Percentiles rank a stretch among this genome's conserved stretches.
Evolutionary conservation across 805 yeast species (phyloP).

Genomic region (Wickerhamomyces bisporus): DNA sequence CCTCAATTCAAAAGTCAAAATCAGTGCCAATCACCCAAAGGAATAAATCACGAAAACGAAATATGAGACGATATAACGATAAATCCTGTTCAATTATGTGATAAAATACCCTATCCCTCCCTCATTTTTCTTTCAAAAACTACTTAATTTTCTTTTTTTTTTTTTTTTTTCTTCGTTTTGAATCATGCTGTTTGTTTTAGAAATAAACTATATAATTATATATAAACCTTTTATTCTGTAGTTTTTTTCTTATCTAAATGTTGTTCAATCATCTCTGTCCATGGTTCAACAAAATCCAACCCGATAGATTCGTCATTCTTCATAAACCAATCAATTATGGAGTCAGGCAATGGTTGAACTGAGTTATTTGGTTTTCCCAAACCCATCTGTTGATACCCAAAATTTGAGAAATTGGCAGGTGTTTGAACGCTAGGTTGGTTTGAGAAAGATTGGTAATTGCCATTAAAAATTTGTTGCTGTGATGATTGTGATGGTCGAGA

Average conservation of each 20-base stretch:
- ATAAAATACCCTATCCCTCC: too few relatives aligned
- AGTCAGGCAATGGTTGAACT: constrained; percentile 23
- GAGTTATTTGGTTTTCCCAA: too few relatives aligned
- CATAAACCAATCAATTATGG: constrained; percentile 47
- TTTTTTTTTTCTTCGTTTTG: too few relatives aligned
- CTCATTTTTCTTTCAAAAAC: too few relatives aligned
- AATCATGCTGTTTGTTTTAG: too few relatives aligned
- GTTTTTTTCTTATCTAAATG: constrained; percentile 32
- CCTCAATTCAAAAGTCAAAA: constrained; percentile 16
- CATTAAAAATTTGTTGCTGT: background rate
- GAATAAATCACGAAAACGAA: constrained; percentile 6
- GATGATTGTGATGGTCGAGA: too few relatives aligned
- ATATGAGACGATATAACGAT: constrained; percentile 3
- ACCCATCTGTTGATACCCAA: constrained; percentile 22
- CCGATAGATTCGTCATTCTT: constrained; percentile 44
- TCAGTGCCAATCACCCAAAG: constrained; percentile 12
- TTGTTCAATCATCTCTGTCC: constrained; percentile 76
- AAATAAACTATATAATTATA: too few relatives aligned
- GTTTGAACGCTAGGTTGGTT: background rate
- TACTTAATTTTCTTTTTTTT: too few relatives aligned
- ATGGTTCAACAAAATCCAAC: constrained; percentile 62
- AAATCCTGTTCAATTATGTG: constrained; percentile 18
- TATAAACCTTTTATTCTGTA: background rate
- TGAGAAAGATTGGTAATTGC: too few relatives aligned
- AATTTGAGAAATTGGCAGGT: constrained; percentile 6